Conservation (phyloP, 2,329 filamentous ascomycete species). For the Fusarium chaquense region DNA sequence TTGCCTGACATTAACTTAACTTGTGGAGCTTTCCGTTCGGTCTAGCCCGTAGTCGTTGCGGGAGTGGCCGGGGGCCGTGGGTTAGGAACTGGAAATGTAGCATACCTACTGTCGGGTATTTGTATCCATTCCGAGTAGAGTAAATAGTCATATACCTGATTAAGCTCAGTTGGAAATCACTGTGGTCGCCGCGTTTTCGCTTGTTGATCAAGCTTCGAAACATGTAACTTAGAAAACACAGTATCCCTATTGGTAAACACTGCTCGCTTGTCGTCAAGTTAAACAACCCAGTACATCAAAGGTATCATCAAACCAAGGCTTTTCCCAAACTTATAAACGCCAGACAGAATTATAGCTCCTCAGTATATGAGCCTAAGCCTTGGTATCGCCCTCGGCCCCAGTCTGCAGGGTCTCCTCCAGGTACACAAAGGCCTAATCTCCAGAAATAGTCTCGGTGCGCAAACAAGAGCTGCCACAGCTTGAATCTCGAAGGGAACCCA, state of each 20-base stretch:
- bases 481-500: constrained; percentile 70
- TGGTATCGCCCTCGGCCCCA: constrained; percentile 69
- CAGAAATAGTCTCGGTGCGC: constrained; percentile 98
- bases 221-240: background rate
- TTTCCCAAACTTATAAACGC: constrained; percentile 18
- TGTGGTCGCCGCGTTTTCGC: background rate
- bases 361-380: constrained; percentile 51
- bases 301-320: constrained; percentile 1
- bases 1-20: constrained; percentile 8
- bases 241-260: background rate
- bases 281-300: background rate
- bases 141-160: background rate
- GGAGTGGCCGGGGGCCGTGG: constrained; percentile 38
- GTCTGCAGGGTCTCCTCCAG: constrained; percentile 78
- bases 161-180: background rate
- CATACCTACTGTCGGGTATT: background rate
- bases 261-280: background rate
- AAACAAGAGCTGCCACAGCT: constrained; percentile 93
- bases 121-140: background rate
- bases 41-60: constrained; percentile 36
- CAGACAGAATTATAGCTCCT: constrained; percentile 53
- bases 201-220: background rate
- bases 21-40: constrained; percentile 42
- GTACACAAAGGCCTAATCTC: constrained; percentile 89
- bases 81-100: constrained; percentile 37